Evolutionary conservation across 169 alveolate species (phyloP), one percentile per base, ranked within the genome.

Genomic region (Ichthyophthirius multifiliis): DNA sequence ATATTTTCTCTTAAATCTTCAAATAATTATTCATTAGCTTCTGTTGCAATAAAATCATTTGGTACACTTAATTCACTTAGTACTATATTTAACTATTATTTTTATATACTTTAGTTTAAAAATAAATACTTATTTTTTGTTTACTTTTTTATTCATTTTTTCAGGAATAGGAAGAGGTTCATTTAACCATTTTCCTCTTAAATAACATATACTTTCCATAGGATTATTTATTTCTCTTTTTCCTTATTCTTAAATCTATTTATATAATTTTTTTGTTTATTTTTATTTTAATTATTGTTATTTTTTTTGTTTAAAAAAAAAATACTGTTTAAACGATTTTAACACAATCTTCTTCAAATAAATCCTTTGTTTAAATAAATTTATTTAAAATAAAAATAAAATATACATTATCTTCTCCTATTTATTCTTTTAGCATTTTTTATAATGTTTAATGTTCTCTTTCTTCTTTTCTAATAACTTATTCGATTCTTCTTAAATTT

Each of bases 21-120:
- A 67, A 37, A 67, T 13, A 39, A n/a, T 67, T n/a, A 4, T 67
- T 67, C 77, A 41, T 67, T 67, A 37, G 35, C 77, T 67, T 67
- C 77, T 37, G 77, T 37, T 2, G 77, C 62, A 34, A 67, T 34
- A n/a, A 67, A 34, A 4, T 67, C 46, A 39, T 39, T 67, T 35
- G 77, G 77, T 4, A 67, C 45, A 6, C 46, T 35, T 18, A 67
- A 39, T 37, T 67, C 77, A 37, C 6, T 34, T 18, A 67, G 55
- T 12, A 67, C 39, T 2, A 39, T 18, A 20, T 10, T 7, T 15
- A 67, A 62, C 77, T 67, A 9, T 37, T 16, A 35, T 6, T 4
- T 3, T 4, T 37, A 37, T 4, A 39, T 7, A 34, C n/a, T 5
- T 3, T 5, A 3, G 5, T 4, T 34, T 31, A 15, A 2, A n/a